These are phyloP conservation scores for Setomelanomma holmii DNA, from an alignment of 2,329 filamentous ascomycete genomes.

Conservation along the genomic window DNA sequence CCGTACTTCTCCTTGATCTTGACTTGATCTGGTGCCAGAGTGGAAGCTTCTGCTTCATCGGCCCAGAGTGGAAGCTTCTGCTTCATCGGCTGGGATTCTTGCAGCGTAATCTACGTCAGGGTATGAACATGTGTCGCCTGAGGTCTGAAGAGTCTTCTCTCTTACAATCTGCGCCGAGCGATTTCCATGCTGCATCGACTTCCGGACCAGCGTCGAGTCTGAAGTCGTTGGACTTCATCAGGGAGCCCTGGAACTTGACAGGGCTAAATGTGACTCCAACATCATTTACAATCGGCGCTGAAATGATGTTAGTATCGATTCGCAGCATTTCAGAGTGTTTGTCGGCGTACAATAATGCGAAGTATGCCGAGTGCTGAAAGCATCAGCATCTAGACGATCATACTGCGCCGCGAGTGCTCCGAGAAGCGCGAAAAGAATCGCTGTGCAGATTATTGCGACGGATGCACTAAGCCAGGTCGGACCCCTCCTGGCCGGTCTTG, in stretches of 20 bases:
- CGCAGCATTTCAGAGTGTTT: conserved; percentile 1
- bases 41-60: conserved; percentile 57
- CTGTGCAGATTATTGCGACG: conserved; percentile 21
- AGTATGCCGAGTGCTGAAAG: conserved; percentile 36
- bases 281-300: conserved; percentile 48
- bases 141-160: background rate
- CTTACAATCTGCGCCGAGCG: conserved; percentile 60
- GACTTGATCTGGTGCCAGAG: conserved; percentile 63
- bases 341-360: conserved; percentile 39
- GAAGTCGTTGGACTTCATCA: conserved; percentile 62
- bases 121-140: background rate
- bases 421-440: conserved; percentile 25
- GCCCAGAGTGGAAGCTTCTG: conserved; percentile 58
- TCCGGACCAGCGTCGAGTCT: conserved; percentile 59
- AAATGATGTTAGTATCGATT: background rate
- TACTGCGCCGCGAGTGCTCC: conserved; percentile 29
- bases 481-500: conserved; percentile 2
- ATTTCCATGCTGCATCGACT: conserved; percentile 66
- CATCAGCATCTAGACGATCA: conserved; percentile 25
- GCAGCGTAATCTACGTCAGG: conserved; percentile 50
- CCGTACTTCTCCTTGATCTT: conserved; percentile 64
- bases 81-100: conserved; percentile 59
- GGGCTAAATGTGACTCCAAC: conserved; percentile 51
- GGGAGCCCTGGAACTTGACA: conserved; percentile 63
- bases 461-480: conserved; percentile 24